Percentiles rank a stretch among this genome's conserved stretches.
These are phyloP conservation scores for Ambrosia artemisiifolia DNA, from an alignment of 129 eudicot genomes.

Conservation along the genomic window DNA sequence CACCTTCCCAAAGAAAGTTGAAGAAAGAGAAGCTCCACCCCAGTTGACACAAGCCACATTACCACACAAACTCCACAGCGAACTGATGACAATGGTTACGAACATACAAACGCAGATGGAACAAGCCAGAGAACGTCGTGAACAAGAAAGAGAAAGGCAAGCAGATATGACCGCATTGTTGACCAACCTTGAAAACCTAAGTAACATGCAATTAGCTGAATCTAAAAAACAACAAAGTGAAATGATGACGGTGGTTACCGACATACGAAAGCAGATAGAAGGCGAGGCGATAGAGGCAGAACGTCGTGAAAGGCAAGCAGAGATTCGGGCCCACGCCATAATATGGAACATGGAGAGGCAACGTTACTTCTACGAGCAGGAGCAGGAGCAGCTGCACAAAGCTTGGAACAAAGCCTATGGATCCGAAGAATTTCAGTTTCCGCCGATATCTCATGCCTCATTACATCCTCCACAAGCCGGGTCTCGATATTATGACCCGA, in stretches of 20 bases:
- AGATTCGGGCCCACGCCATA: conserved; percentile 2
- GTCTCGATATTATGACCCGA: too few species aligned
- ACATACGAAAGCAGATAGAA: conserved; percentile 6
- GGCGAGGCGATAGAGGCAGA: conserved; percentile 4
- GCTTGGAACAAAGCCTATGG: conserved; percentile 6
- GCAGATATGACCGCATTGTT: background rate
- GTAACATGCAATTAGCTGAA: background rate
- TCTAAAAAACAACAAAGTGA: background rate
- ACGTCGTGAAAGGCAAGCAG: background rate
- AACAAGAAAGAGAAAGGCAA: too few species aligned
- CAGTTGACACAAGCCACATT: background rate
- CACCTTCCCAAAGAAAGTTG: background rate
- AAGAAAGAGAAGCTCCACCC: too few species aligned
- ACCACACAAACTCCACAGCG: too few species aligned
- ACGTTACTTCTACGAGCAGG: background rate
- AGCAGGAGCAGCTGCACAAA: conserved; percentile 1
- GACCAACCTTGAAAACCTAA: background rate
- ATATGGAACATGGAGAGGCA: conserved; percentile 13
- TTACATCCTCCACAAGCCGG: background rate
- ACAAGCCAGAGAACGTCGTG: too few species aligned
- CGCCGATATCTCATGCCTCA: background rate
- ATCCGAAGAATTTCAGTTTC: conserved; percentile 6
- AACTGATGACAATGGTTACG: too few species aligned
- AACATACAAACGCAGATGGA: too few species aligned
- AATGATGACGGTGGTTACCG: background rate